Base-by-base conservation (phyloP, 768 basidiomycete species). In the Leccinum incarnatum region DNA sequence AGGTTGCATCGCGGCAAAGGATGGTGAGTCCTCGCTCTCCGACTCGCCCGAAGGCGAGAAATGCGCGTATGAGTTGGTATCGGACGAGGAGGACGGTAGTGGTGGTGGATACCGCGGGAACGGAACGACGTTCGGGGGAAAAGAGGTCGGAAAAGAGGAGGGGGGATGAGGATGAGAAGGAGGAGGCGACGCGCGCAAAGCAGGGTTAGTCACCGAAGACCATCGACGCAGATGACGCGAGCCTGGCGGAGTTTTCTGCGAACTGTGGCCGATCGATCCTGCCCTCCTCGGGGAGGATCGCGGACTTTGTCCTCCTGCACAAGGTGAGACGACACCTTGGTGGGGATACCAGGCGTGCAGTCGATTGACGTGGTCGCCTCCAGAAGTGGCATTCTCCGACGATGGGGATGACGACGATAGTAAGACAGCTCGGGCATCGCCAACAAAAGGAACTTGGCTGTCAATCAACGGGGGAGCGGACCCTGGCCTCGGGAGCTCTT, bases 261-360 rank as follows among this genome's bases (percentile, higher is more conserved):
- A 59, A 61, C 62, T 71, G 58, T 69, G 68, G 11, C 68, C 69
- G 68, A 69, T 69, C 68, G 68, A 69, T 27, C 67, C 68, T 59
- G 69, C 69, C 69, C 68, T 69, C 61, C 62, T 69, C 40, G 58
- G 68, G 68, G 62, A 71, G 67, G 68, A 71, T 66, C 68, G 68
- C 68, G 68, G 68, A 69, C 68, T 69, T 70, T 57, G 69, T 42
- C n/a, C 40, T 10, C 65, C 55, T 58, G 64, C n/a, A 60, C 54
- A 46, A 57, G 62, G 54, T n/a, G 30, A 11, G 53, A 57, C 60
- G 25, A 47, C 40, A 42, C 40, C 40, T 42, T 42, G 14, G 27
- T 66, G 68, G 34, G 62, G 51, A 60, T 68, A 63, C 64, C 69
- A 69, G 47, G 46, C 32, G 49, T 68, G 67, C 42, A 32, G 56